Evolutionary conservation across 2,329 filamentous ascomycete species (phyloP), one percentile per base, ranked within the genome.

Genomic region (Colletotrichum navitas): DNA sequence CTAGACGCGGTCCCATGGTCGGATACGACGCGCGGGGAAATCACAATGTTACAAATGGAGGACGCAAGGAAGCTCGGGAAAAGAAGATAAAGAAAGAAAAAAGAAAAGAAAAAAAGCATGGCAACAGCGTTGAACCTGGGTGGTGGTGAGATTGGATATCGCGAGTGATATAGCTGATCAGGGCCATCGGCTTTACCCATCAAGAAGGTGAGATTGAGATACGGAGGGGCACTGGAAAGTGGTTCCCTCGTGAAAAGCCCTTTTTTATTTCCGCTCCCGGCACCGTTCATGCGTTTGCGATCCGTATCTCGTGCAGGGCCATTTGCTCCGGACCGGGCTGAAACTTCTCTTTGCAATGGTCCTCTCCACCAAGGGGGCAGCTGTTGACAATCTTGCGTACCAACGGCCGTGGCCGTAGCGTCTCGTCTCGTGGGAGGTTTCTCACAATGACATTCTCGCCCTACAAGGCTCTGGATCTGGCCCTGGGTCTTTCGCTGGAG

Each of bases 91-190:
- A 24, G n/a, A 24, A 47, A 12, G 24, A 24, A 5, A 47, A n/a
- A 45, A 45, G 29, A n/a, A 47, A 34, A 24, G 12, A n/a, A 39
- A 39, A 11, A 56, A 7, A 18, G 1, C 41, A 16, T 18, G 14
- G 14, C 14, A 36, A 21, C 59, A 62, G 43, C 59, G 59, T 62
- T 62, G 32, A 39, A 51, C 59, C 59, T 26, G 29, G 59, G 29
- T 39, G 11, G 29, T 34, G 6, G 43, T 51, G 49, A 49, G 21
- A 62, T 62, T 62, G 29, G 60, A 52, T 36, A 32, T 52, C 60
- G 43, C 43, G n/a, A n/a, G 21, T 4, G 26, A 45, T 51, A 58
- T 58, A 14, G 34, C 45, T 51, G 5, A 36, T 21, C n/a, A 29
- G n/a, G 58, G 10, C 41, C 58, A 6, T 24, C 21, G 32, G 45